These are phyloP conservation scores for Xylariaceae sp. DNA, from an alignment of 2,329 filamentous ascomycete species.

Conservation along the genomic window DNA sequence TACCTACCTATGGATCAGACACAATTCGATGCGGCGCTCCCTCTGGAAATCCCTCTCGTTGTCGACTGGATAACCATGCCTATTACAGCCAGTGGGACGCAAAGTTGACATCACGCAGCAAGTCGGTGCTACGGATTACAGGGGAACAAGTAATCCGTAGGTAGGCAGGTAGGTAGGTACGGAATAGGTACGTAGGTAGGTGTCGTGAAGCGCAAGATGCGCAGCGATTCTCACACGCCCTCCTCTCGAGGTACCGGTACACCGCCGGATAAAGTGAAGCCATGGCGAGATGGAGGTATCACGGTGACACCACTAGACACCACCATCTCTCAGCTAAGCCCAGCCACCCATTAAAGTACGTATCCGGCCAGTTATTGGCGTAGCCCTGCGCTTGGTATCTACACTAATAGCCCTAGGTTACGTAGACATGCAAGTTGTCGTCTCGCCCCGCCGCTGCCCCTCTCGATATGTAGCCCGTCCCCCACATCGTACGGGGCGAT, in stretches of 20 bases:
- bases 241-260: constrained; percentile 2
- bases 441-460: neutral
- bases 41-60: neutral
- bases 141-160: neutral
- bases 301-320: constrained; percentile 12
- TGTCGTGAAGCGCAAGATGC: neutral
- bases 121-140: neutral
- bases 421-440: constrained; percentile 8
- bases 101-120: constrained; percentile 2
- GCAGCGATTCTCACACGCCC: constrained; percentile 1
- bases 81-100: constrained; percentile 6
- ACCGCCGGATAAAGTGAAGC: constrained; percentile 15
- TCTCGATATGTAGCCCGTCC: neutral
- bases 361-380: constrained; percentile 7
- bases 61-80: neutral
- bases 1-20: neutral
- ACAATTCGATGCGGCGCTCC: neutral
- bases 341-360: constrained; percentile 13
- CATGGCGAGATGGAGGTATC: constrained; percentile 2
- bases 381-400: constrained; percentile 10
- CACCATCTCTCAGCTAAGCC: constrained; percentile 15
- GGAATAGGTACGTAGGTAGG: too few species aligned
- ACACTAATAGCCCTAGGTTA: neutral
- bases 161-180: too few species aligned
- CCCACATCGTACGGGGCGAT: constrained; percentile 6